Evolutionary conservation across 2,329 filamentous ascomycete genomes (phyloP), one percentile per base, ranked within the genome.

Genomic region (Fusarium burgessii): DNA sequence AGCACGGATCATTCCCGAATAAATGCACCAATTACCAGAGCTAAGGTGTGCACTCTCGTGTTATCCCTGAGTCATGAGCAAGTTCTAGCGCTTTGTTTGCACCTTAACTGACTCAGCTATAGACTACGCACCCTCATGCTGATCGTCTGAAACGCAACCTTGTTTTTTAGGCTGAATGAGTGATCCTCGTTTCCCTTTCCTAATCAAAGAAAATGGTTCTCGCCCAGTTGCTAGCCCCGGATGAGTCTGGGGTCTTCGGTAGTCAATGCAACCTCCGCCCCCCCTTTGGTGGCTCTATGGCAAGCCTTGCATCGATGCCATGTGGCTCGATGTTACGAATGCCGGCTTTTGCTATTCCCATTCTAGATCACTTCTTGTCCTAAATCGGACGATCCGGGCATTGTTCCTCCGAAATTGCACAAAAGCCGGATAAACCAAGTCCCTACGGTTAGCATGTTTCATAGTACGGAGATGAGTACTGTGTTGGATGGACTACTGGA

Each of bases 351-450:
- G 29, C n/a, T 51, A 4, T 52, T 55, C 50, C 38, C 18, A 12
- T 51, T 58, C 36, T 32, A 47, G 55, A n/a, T 52, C 15, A 35
- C n/a, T 15, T 40, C 52, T 35, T 62, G n/a, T 23, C 68, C 56
- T 8, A 45, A 58, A 68, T 45, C 27, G 49, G 58, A 63, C 50
- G 43, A 11, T 43, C 29, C 70, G 70, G 70, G 54, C 57, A 47
- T 20, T 54, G 69, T 67, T 51, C 57, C 61, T 72, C 70, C 70
- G 70, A 49, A 47, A 52, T 42, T 72, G 69, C 57, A 66, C 25
- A 42, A 36, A 54, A 18, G 17, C 45, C 68, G 68, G 68, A 56
- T 65, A 71, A 71, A 71, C 40, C 41, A 43, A 45, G 13, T 38
- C 45, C 43, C 25, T 58, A 14, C 25, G 41, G 49, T 58, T 43